phyloP scores from a whole-genome alignment of 106 monocot genomes.

The Agapanthus africanus region DNA sequence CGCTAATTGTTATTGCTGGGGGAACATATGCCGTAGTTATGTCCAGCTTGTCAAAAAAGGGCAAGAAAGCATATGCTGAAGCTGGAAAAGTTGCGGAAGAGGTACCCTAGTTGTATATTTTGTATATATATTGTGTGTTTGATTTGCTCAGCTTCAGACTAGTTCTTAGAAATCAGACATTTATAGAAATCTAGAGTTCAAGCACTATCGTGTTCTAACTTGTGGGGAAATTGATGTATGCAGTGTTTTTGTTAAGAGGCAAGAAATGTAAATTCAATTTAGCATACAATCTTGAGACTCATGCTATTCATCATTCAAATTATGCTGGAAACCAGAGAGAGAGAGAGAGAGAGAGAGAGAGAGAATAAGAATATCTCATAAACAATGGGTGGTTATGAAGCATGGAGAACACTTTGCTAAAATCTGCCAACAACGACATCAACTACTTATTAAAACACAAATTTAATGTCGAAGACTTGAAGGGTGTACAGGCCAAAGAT shows the following conservation, averaged over 20 bases:
- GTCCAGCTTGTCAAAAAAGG: constrained; percentile 30
- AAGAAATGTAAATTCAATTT: not conserved
- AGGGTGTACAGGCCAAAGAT: too few species aligned
- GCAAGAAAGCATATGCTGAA: constrained; percentile 39
- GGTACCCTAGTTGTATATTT: constrained; percentile 5
- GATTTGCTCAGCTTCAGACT: constrained; percentile 15
- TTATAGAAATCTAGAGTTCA: not conserved
- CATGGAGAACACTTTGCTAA: not conserved
- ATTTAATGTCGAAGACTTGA: too few species aligned
- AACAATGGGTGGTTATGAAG: too few species aligned
- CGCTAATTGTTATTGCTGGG: constrained; percentile 35
- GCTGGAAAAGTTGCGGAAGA: constrained; percentile 38
- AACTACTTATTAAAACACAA: too few species aligned
- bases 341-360: too few species aligned
- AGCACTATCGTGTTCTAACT: not conserved
- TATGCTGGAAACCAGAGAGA: too few species aligned
- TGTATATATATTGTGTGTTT: not conserved
- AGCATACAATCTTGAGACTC: too few species aligned
- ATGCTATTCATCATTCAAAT: too few species aligned
- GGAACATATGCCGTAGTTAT: constrained; percentile 27
- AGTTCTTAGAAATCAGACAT: not conserved
- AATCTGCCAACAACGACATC: not conserved
- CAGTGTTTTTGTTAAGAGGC: not conserved
- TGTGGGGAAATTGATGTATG: not conserved
- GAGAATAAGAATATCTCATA: too few species aligned